A percentile compares a stretch with the other conserved stretches of the same genome.
phyloP scores from a whole-genome alignment of 2,329 filamentous ascomycete species.

The Penicillium occitanis region DNA sequence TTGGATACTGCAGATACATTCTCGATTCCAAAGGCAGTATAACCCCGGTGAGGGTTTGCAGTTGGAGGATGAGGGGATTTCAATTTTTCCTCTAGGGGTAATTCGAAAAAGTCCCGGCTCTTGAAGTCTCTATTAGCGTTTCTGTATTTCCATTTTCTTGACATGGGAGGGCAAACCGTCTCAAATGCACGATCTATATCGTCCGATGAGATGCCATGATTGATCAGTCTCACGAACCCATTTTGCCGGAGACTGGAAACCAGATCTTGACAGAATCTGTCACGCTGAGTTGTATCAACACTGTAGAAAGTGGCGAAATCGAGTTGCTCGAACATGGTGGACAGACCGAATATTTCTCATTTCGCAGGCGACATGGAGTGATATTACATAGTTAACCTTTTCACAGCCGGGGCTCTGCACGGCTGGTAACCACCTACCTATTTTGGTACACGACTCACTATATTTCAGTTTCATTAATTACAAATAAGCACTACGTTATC shows the following conservation, averaged over 20 bases:
- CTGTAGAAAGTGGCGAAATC: background rate
- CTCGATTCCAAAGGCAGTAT: constrained; percentile 34
- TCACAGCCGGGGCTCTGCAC: background rate
- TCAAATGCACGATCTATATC: constrained; percentile 16
- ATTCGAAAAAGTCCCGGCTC: constrained; percentile 28
- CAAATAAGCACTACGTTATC: background rate
- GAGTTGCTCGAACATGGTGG: constrained; percentile 10
- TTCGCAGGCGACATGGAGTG: background rate
- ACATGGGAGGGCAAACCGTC: background rate
- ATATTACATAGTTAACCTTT: background rate
- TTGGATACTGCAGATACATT: constrained; percentile 31
- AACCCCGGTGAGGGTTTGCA: constrained; percentile 34
- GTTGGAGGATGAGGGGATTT: constrained; percentile 32
- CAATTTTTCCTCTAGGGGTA: constrained; percentile 31
- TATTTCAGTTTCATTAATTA: background rate
- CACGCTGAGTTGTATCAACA: background rate
- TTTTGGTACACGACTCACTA: background rate
- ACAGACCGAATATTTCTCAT: background rate
- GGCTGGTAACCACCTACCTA: background rate
- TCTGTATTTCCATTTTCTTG: background rate
- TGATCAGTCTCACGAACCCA: constrained; percentile 20
- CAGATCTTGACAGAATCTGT: constrained; percentile 2
- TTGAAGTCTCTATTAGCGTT: background rate
- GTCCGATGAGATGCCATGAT: constrained; percentile 17
- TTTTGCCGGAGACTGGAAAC: constrained; percentile 10